These are phyloP conservation scores for Cercospora beticola DNA, from an alignment of 2,329 filamentous ascomycete species.

Conservation along the genomic window DNA sequence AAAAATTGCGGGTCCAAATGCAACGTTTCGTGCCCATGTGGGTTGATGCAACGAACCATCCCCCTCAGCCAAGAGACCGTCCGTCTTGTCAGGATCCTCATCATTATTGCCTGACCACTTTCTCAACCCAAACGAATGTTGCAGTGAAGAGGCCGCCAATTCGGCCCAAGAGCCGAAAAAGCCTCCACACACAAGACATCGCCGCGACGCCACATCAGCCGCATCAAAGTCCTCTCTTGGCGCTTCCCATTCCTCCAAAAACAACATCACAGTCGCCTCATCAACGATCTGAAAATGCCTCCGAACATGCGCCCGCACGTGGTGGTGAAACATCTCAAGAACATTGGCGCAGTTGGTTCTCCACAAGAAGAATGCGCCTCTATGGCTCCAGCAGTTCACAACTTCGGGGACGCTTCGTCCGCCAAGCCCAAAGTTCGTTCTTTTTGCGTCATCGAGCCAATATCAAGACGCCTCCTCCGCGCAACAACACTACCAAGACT, in stretches of 20 bases:
- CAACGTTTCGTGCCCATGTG: background rate
- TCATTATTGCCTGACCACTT: background rate
- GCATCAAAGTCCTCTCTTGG: background rate
- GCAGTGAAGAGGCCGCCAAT: background rate
- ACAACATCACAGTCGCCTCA: background rate
- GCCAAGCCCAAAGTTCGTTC: slow-evolving; percentile 9
- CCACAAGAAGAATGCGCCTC: too few relatives aligned
- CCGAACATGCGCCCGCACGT: slow-evolving; percentile 1
- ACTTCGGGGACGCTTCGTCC: background rate
- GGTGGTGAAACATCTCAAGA: slow-evolving; percentile 5
- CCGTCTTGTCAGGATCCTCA: background rate
- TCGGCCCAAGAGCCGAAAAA: slow-evolving; percentile 2
- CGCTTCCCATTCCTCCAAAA: background rate
- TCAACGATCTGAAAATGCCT: background rate
- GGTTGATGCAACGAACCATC: background rate
- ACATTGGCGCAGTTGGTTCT: background rate
- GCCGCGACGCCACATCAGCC: slow-evolving; percentile 5
- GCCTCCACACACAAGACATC: slow-evolving; percentile 6
- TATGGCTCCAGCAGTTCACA: too few relatives aligned
- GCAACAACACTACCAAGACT: slow-evolving; percentile 5
- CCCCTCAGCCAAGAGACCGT: background rate
- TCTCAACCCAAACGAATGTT: background rate
- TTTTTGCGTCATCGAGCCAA: slow-evolving; percentile 5
- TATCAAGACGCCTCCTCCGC: slow-evolving; percentile 1
- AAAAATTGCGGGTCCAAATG: background rate